phyloP scores from a whole-genome alignment of 495 filamentous ascomycete species.

The Aspergillus panamensis region DNA sequence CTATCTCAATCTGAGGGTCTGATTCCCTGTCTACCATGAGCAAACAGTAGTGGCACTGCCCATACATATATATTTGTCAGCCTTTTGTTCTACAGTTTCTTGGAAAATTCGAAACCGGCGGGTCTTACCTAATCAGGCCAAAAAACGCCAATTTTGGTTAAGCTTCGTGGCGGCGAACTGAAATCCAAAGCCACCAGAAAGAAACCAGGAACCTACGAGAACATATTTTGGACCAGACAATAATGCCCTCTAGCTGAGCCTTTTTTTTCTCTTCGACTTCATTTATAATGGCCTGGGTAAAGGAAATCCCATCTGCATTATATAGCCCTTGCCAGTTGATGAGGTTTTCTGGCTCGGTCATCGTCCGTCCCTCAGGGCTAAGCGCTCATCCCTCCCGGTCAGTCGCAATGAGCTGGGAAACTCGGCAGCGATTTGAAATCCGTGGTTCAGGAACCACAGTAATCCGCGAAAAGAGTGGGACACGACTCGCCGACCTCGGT shows the following conservation, averaged over 20 bases:
- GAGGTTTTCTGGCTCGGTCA: not conserved
- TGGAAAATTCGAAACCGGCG: too few species aligned
- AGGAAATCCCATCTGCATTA: not conserved
- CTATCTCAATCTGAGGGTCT: too few species aligned
- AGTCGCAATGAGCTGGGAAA: not conserved
- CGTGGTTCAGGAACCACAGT: not conserved
- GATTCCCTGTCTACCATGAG: too few species aligned
- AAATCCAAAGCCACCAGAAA: not conserved
- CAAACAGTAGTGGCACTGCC: too few species aligned
- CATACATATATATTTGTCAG: too few species aligned
- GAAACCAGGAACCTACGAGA: not conserved
- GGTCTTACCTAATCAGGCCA: constrained; percentile 3
- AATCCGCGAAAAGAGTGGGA: not conserved
- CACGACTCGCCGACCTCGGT: not conserved
- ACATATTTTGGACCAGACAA: not conserved
- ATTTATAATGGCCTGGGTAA: not conserved
- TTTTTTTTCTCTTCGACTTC: not conserved
- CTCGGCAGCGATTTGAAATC: not conserved
- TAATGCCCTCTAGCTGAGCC: not conserved
- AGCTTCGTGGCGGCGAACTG: not conserved
- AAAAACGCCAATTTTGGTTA: constrained; percentile 1
- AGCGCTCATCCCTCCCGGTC: not conserved
- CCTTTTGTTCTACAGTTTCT: too few species aligned
- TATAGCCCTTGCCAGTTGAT: not conserved
- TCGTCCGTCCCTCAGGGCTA: not conserved